Conservation (phyloP, 352 stramenopile genomes). For the Phytophthora kernoviae region DNA sequence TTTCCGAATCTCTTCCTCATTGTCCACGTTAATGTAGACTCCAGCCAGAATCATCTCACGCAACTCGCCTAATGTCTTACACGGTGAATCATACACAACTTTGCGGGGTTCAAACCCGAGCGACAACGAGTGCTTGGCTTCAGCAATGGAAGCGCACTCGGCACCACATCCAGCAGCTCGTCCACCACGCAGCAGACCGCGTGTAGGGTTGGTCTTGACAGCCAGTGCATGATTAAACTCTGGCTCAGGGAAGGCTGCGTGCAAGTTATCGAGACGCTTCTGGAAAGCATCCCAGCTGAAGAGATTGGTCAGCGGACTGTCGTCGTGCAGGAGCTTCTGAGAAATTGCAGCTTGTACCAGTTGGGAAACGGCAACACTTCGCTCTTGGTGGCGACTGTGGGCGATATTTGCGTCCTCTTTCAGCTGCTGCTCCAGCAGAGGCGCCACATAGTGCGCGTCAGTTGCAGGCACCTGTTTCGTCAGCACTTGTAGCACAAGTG, state of each 20-base stretch:
- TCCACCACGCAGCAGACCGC: constrained; percentile 62
- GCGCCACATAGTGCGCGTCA: constrained; percentile 51
- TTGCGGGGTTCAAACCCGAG: constrained; percentile 71
- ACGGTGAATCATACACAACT: constrained; percentile 93
- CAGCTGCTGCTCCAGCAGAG: constrained; percentile 43
- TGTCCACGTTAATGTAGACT: constrained; percentile 93
- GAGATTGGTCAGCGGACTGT: constrained; percentile 63
- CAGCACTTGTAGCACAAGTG: constrained; percentile 37
- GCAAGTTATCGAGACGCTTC: constrained; percentile 61
- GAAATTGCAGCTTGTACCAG: constrained; percentile 58
- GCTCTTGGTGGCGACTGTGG: constrained; percentile 38
- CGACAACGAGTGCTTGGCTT: constrained; percentile 81
- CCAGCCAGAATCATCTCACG: constrained; percentile 74
- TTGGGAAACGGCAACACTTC: constrained; percentile 33
- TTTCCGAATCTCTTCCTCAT: constrained; percentile 89
- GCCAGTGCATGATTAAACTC: constrained; percentile 80
- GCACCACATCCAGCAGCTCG: constrained; percentile 59
- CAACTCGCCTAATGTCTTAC: constrained; percentile 90
- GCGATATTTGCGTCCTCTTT: constrained; percentile 28
- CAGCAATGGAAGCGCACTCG: constrained; percentile 83
- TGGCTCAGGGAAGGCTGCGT: constrained; percentile 53
- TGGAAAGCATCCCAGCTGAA: constrained; percentile 72
- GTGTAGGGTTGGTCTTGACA: constrained; percentile 83
- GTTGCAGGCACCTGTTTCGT: constrained; percentile 6
- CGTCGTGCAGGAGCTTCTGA: constrained; percentile 58